Evolutionary conservation across 371 early-diverging fungal genomes (phyloP), one percentile per base, ranked within the genome.

Genomic region (Saksenaea oblongispora): DNA sequence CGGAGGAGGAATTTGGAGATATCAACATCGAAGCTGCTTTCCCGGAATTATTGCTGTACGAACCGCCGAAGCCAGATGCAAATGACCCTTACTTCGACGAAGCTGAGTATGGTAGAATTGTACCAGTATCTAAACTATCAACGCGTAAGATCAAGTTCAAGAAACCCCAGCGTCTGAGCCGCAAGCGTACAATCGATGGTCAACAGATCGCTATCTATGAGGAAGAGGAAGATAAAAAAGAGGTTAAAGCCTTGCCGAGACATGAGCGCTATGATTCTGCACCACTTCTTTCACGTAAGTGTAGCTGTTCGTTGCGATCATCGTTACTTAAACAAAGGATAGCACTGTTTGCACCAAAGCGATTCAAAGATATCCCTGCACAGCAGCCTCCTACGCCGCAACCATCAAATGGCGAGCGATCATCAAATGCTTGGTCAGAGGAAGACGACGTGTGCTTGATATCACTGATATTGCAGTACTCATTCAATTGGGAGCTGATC

Each of bases 361-460:
- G 79, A 63, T 59, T 66, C 34, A 79, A 79, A 51, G 87, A 87
- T 61, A 58, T 65, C 0, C 78, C 80, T 27, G 75, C 72, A 37
- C 73, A 44, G 47, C 83, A 63, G 67, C 83, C 73, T 64, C 76
- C 67, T 34, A 79, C 73, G 27, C 86, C 84, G 14, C 70, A 61
- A 24, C 75, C 79, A 10, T n/a, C 58, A 66, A 39, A 56, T 42
- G 17, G 60, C 60, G 22, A 58, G 42, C 14, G 62, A 65, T 58
- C 72, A 47, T 34, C 65, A 15, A 55, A 71, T 31, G 63, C 62
- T n/a, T 93, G 93, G 93, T 77, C 83, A 0, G 73, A 75, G 31
- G 91, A 90, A 13, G 93, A 93, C 63, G 91, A 93, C 56, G 73
- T 87, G 3, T 75, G 83, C 37, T 69, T 93, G 47, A 79, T 84